These are phyloP conservation scores for Rhododendron ferrugineum DNA, from an alignment of 148 eudicot genomes.

Conservation along the genomic window DNA sequence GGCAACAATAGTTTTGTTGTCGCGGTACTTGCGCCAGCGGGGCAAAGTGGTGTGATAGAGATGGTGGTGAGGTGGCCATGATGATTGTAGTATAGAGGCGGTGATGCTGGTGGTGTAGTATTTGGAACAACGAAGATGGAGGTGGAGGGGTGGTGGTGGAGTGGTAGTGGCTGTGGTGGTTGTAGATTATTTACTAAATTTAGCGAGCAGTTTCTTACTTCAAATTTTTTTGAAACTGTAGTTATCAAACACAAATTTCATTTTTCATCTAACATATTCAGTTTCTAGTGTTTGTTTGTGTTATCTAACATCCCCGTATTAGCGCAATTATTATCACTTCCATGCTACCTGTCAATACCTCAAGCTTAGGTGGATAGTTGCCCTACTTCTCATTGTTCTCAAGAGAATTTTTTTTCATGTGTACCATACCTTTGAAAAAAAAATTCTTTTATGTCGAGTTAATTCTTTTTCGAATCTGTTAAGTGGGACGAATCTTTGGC, in stretches of 20 bases:
- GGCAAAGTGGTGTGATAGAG: not conserved
- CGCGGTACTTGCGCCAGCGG: not conserved
- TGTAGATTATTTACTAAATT: not conserved
- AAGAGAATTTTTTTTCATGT: not conserved
- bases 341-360: not conserved
- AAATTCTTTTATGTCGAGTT: conserved; percentile 1
- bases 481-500: not conserved
- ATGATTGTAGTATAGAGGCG: not conserved
- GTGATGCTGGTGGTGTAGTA: not conserved
- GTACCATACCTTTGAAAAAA: not conserved
- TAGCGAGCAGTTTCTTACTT: not conserved
- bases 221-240: not conserved
- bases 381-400: not conserved
- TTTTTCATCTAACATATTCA: not conserved
- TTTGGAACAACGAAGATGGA: not conserved
- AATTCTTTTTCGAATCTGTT: not conserved
- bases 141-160: not conserved
- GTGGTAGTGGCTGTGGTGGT: not conserved
- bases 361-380: not conserved
- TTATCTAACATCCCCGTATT: not conserved
- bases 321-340: not conserved
- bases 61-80: not conserved
- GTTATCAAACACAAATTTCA: not conserved
- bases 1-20: not conserved
- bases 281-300: not conserved